A percentile compares a stretch with the other conserved stretches of the same genome.
Conservation (phyloP, 2,329 filamentous ascomycete genomes). For the Coccinonectria pachysandricola region DNA sequence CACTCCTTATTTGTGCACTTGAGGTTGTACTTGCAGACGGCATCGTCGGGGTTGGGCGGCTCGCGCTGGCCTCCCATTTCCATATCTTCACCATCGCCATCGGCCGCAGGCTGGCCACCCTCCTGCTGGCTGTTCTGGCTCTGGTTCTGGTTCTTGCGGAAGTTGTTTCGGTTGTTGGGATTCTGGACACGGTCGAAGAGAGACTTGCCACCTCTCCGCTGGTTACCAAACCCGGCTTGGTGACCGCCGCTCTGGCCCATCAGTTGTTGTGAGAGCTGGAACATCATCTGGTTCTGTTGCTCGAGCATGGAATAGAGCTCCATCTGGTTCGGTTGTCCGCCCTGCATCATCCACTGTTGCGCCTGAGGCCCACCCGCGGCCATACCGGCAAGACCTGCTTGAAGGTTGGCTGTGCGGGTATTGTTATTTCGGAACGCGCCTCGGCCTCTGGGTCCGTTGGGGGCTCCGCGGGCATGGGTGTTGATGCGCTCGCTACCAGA, state of each 20-base stretch:
- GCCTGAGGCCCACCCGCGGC: slow-evolving; percentile 25
- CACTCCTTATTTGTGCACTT: slow-evolving; percentile 83
- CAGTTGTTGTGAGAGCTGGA: slow-evolving; percentile 56
- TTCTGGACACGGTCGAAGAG: slow-evolving; percentile 65
- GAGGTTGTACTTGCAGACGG: slow-evolving; percentile 81
- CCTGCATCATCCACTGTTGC: slow-evolving; percentile 39
- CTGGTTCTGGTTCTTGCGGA: slow-evolving; percentile 38
- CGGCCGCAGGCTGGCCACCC: slow-evolving; percentile 22
- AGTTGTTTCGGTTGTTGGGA: slow-evolving; percentile 36
- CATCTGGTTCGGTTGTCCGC: slow-evolving; percentile 38
- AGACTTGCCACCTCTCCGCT: slow-evolving; percentile 42
- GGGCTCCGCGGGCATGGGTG: slow-evolving; percentile 58
- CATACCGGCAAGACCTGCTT: slow-evolving; percentile 39
- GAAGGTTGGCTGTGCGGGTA: slow-evolving; percentile 39
- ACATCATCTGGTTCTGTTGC: slow-evolving; percentile 81
- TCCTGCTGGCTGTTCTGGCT: slow-evolving; percentile 23
- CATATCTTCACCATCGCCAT: slow-evolving; percentile 45
- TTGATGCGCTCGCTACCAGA: slow-evolving; percentile 72
- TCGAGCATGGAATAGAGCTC: slow-evolving; percentile 68
- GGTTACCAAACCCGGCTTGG: slow-evolving; percentile 29
- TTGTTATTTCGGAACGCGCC: slow-evolving; percentile 41
- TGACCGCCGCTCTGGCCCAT: slow-evolving; percentile 42
- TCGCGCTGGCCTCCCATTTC: slow-evolving; percentile 50
- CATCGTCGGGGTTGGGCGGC: slow-evolving; percentile 50
- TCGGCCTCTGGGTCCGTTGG: slow-evolving; percentile 59